Evolutionary conservation across 306 rosid genomes (phyloP).

Genomic region (Vicia faba): DNA sequence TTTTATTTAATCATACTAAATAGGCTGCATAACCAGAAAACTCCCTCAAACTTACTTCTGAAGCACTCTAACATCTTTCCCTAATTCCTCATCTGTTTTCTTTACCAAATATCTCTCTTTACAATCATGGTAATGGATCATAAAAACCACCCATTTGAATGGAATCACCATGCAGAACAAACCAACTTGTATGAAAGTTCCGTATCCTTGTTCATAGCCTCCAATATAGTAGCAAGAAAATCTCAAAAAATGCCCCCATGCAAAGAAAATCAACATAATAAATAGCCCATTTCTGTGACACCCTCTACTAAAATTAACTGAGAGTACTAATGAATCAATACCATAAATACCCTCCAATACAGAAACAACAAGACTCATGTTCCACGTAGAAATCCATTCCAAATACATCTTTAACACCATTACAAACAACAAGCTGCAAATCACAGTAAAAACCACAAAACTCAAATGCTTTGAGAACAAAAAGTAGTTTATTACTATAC

Average conservation of each 20-base stretch:
- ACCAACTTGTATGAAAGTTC: slow-evolving; percentile 38
- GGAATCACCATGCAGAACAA: slow-evolving; percentile 49
- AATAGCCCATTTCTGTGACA: slow-evolving; percentile 42
- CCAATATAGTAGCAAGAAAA: slow-evolving; percentile 42
- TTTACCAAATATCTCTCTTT: slow-evolving; percentile 41
- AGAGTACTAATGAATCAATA: slow-evolving; percentile 45
- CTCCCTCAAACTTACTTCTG: neutral
- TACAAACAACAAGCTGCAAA: slow-evolving; percentile 31
- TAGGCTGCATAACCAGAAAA: neutral
- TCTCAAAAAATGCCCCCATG: slow-evolving; percentile 51
- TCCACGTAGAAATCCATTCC: slow-evolving; percentile 65
- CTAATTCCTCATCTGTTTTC: slow-evolving; percentile 46
- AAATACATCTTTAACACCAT: slow-evolving; percentile 44
- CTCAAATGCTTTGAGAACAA: neutral
- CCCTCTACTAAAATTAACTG: slow-evolving; percentile 48
- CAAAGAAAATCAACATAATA: slow-evolving; percentile 59
- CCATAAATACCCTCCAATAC: slow-evolving; percentile 53
- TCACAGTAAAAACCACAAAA: neutral
- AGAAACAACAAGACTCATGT: slow-evolving; percentile 59
- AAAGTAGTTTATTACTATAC: slow-evolving; percentile 22
- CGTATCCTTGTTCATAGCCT: slow-evolving; percentile 37
- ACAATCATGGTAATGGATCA: slow-evolving; percentile 52
- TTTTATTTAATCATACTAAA: neutral
- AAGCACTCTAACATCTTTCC: slow-evolving; percentile 28
- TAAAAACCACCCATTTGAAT: slow-evolving; percentile 58